Evolutionary conservation across 352 stramenopile species (phyloP), one percentile per base, ranked within the genome.

Genomic region (Phytophthora brassicae): DNA sequence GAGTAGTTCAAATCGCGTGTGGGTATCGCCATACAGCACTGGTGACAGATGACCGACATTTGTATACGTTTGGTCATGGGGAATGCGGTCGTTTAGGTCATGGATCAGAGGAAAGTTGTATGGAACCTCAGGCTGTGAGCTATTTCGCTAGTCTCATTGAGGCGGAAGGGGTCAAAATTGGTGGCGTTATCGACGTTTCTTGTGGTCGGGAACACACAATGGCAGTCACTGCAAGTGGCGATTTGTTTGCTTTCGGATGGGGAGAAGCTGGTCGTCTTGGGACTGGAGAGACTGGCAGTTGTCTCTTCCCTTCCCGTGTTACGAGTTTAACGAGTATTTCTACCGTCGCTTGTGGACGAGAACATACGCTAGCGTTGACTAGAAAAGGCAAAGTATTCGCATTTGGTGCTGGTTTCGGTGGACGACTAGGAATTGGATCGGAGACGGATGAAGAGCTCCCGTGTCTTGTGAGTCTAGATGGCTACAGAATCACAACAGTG

Each of bases 161-260:
- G 17, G 51, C 75, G 6, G 70, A 81, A 22, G 68, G 75, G 3
- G 52, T 70, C 1, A 24, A 41, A 29, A 38, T 83, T 11, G 77
- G 61, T 6, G 72, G 84, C 6, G 69, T 88, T 44, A 39, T 60
- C 7, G 71, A 77, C 22, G 79, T 91, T 0, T 76, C 86, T 0
- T 96, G 88, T 52, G 88, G 88, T 11, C 84, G 87, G 16, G 87
- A 96, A 48, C 88, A 96, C 50, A 95, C 88, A 6, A 90, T 96
- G 79, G 78, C 74, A 13, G 84, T 93, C 6, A 68, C 83, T 6
- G 45, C 48, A 16, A 91, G 77, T 31, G 82, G 86, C 0, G 70
- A 90, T 2, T 64, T 96, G 9, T 95, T 77, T 31, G 86, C 81
- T 4, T 96, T 93, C 47, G 89, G 87, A 7, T 96, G 86, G 87